Evolutionary conservation across 1,284 basidiomycete species (phyloP), one percentile per base, ranked within the genome.

Genomic region (Singerocomus inundabilis): DNA sequence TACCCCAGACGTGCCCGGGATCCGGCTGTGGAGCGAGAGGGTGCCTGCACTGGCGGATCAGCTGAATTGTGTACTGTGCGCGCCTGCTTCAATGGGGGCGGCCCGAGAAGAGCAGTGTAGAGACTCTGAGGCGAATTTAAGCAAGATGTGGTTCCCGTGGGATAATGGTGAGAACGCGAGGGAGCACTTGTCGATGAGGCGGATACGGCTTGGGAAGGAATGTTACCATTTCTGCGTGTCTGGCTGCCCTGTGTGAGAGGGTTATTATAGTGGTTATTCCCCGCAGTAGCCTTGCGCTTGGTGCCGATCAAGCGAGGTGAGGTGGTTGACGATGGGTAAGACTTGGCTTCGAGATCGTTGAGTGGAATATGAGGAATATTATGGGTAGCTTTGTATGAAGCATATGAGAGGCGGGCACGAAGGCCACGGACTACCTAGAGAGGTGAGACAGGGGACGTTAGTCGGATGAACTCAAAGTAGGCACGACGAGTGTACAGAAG

Each of bases 301-400:
- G 77, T 75, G 63, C 78, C 70, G 69, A 77, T 72, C 67, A 75
- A 71, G 70, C 78, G 78, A 64, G 74, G 64, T 49, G 75, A 68
- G 40, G 72, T 65, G 40, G 71, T 63, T 36, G 73, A 63, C 51
- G 74, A 70, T 45, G 63, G 68, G 44, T 75, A 74, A 29, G 62
- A 72, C 61, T 82, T 80, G 25, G 79, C 76, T 68, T 91, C 88
- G 39, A 89, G 77, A 56, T 88, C 85, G 57, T 76, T 76, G 30
- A 90, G 72, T 39, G 83, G 74, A 46, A 81, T 72, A 52, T 82
- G 79, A 9, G 82, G 71, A 46, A 88, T 70, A 62, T 88, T 86
- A 63, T 87, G 79, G 26, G 76, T 77, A 7, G 88, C 86, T 72
- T 91, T 91, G 77, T 84, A 90, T 3, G 84, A 84, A 30, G 88